phyloP scores from a whole-genome alignment of 805 yeast species.

The Ogataea naganishii region DNA sequence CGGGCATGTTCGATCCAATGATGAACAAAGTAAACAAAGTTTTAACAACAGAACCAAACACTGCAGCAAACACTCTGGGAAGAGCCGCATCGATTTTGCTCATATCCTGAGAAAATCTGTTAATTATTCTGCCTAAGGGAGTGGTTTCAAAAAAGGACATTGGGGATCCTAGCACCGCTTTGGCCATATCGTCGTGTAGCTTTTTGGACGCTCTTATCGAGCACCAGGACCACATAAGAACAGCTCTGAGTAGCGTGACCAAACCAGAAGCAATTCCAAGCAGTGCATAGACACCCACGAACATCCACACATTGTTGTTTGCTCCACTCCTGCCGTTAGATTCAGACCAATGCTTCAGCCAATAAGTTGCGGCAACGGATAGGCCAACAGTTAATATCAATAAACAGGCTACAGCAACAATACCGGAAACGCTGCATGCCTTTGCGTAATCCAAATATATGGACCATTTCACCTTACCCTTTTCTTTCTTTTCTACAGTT shows the following conservation, averaged over 20 bases:
- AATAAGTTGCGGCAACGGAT: conserved; percentile 40
- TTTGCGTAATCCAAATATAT: conserved; percentile 47
- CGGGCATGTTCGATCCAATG: conserved; percentile 47
- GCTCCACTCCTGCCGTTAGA: conserved; percentile 31
- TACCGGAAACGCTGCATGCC: conserved; percentile 50
- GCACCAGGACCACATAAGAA: conserved; percentile 40
- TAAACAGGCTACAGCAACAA: conserved; percentile 28
- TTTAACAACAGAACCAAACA: conserved; percentile 34
- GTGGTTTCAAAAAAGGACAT: conserved; percentile 65
- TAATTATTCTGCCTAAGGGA: conserved; percentile 58
- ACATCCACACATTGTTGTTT: conserved; percentile 35
- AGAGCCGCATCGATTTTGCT: conserved; percentile 45
- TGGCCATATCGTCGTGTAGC: conserved; percentile 51
- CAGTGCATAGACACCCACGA: conserved; percentile 44
- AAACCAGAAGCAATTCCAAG: conserved; percentile 47
- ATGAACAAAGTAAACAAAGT: conserved; percentile 42
- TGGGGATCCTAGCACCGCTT: conserved; percentile 46
- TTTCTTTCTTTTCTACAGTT: conserved; percentile 43
- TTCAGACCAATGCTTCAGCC: conserved; percentile 69
- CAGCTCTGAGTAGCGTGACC: conserved; percentile 35
- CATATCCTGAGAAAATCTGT: conserved; percentile 58
- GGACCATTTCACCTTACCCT: conserved; percentile 48
- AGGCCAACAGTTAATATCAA: conserved; percentile 20
- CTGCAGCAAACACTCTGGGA: conserved; percentile 44
- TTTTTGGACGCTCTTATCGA: conserved; percentile 47